Percentiles rank a stretch among this genome's conserved stretches.
Evolutionary conservation across 768 basidiomycete genomes (phyloP).

Genomic region (Austroboletus eburneus): DNA sequence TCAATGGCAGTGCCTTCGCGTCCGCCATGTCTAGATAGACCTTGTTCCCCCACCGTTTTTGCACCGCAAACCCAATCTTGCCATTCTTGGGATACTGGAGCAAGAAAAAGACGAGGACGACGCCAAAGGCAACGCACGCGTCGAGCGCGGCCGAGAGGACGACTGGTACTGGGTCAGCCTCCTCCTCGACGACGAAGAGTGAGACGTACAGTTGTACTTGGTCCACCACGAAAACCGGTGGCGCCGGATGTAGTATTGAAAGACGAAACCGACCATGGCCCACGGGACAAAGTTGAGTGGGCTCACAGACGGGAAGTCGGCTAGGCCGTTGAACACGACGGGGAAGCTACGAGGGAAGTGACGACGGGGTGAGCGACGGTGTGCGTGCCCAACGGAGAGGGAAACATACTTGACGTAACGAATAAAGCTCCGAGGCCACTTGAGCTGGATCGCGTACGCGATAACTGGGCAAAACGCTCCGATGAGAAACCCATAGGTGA

Average conservation of each 20-base stretch:
- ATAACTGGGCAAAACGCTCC: constrained; percentile 62
- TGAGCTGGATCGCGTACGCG: constrained; percentile 49
- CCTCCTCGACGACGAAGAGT: too few species aligned
- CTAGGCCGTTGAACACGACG: constrained; percentile 53
- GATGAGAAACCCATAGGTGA: constrained; percentile 76
- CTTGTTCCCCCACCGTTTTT: constrained; percentile 71
- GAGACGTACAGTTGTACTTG: constrained; percentile 45
- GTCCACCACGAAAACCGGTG: constrained; percentile 65
- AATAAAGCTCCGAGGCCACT: constrained; percentile 59
- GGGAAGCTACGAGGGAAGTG: constrained; percentile 32
- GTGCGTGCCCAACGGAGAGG: too few species aligned
- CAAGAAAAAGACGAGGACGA: constrained; percentile 53
- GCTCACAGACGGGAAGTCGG: constrained; percentile 59
- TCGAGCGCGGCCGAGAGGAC: constrained; percentile 72
- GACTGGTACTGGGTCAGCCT: too few species aligned
- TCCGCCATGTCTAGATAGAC: constrained; percentile 24
- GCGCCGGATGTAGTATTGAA: constrained; percentile 58
- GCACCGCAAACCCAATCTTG: constrained; percentile 51
- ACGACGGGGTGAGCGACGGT: constrained; percentile 19
- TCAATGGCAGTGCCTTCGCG: constrained; percentile 8
- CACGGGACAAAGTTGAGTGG: constrained; percentile 66
- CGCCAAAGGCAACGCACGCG: constrained; percentile 56
- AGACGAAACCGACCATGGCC: constrained; percentile 61
- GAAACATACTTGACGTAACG: constrained; percentile 71
- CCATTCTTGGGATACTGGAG: constrained; percentile 66